These are phyloP conservation scores for Kodamaea fungicola DNA, from an alignment of 1,139 yeast genomes.

Conservation along the genomic window DNA sequence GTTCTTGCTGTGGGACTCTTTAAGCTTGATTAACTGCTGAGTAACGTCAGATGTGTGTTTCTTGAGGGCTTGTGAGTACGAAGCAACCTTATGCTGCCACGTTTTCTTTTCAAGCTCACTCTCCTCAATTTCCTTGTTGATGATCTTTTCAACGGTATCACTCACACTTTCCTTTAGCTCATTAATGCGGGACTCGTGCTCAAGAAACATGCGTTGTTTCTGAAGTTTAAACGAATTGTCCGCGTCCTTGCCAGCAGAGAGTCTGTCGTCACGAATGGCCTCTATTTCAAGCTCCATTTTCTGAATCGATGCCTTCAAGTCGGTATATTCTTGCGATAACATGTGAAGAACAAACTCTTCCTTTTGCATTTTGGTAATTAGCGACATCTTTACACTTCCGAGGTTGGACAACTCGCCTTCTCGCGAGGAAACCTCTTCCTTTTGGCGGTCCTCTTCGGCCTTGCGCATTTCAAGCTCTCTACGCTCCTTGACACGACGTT, in stretches of 20 bases:
- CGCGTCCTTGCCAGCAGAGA: constrained; percentile 23
- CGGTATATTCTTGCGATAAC: constrained; percentile 10
- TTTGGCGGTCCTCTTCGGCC: constrained; percentile 1
- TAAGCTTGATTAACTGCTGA: constrained; percentile 23
- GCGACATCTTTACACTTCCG: constrained; percentile 11
- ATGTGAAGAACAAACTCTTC: constrained; percentile 14
- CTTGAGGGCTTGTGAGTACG: constrained; percentile 12
- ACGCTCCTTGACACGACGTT: constrained; percentile 2
- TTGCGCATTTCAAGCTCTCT: background rate
- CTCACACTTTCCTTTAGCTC: constrained; percentile 34
- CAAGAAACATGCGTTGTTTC: constrained; percentile 9
- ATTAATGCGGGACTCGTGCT: constrained; percentile 20
- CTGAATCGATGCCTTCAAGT: constrained; percentile 9
- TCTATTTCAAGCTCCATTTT: constrained; percentile 14
- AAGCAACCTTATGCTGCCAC: constrained; percentile 14
- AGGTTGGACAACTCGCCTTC: constrained; percentile 9
- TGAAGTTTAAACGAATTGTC: constrained; percentile 19
- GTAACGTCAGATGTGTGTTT: constrained; percentile 19
- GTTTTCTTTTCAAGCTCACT: constrained; percentile 22
- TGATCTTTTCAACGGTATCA: constrained; percentile 32
- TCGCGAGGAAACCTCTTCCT: constrained; percentile 2
- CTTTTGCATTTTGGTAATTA: constrained; percentile 14
- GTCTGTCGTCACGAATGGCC: constrained; percentile 13
- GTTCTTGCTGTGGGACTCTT: constrained; percentile 23
- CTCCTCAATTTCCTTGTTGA: constrained; percentile 23